Conservation (phyloP, 331 rosid species). For the Arachis monticola region DNA sequence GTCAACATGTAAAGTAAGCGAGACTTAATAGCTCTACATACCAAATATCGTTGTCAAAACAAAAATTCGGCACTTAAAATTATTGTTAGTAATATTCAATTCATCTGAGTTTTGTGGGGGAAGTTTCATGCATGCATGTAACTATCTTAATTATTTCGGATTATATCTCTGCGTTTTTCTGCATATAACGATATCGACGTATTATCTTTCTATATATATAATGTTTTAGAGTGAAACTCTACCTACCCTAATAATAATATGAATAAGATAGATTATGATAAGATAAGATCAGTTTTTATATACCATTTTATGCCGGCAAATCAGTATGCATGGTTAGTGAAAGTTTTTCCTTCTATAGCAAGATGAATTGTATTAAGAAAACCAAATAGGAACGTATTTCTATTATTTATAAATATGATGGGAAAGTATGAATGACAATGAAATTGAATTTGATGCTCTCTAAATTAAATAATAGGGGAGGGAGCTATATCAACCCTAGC, state of each 20-base stretch:
- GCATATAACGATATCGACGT: background rate
- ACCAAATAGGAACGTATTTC: background rate
- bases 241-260: background rate
- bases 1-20: slow-evolving; percentile 37
- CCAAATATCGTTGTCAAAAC: slow-evolving; percentile 45
- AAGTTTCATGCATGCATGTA: slow-evolving; percentile 22
- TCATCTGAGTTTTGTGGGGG: slow-evolving; percentile 10
- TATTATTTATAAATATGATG: background rate
- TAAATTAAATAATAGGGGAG: no score
- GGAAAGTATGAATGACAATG: background rate
- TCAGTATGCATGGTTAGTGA: background rate
- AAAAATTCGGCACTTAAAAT: slow-evolving; percentile 42
- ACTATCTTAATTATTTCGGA: background rate
- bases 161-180: background rate
- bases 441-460: no score
- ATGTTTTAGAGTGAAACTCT: background rate
- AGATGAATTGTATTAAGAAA: background rate
- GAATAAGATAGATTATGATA: background rate
- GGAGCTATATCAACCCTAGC: no score
- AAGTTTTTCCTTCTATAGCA: background rate
- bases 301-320: background rate
- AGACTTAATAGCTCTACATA: background rate
- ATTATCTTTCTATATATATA: background rate
- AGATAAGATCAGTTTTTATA: background rate
- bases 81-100: background rate